These are phyloP conservation scores for Erythrophleum ivorense DNA, from an alignment of 331 rosid genomes.

Conservation along the genomic window DNA sequence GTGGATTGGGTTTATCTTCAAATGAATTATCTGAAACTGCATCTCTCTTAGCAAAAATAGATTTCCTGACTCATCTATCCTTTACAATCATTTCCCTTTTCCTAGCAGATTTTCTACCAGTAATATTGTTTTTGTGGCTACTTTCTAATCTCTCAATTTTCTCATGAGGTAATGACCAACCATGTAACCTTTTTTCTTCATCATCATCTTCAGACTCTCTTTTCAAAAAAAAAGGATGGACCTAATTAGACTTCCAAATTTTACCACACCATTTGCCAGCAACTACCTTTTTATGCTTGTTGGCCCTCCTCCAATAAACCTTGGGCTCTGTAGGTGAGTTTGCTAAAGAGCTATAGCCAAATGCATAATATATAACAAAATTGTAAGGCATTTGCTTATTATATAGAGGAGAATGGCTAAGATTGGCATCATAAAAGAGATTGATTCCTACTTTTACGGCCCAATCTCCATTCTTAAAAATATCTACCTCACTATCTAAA, in stretches of 20 bases:
- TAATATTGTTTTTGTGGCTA: slow-evolving; percentile 48
- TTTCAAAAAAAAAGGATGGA: slow-evolving; percentile 78
- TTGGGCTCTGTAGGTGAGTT: slow-evolving; percentile 58
- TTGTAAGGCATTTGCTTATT: slow-evolving; percentile 40
- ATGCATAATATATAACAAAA: slow-evolving; percentile 83
- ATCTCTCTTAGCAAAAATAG: slow-evolving; percentile 38
- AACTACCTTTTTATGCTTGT: slow-evolving; percentile 75
- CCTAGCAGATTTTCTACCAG: slow-evolving; percentile 56
- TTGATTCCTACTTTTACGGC: slow-evolving; percentile 92
- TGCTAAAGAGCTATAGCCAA: slow-evolving; percentile 72
- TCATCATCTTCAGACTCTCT: slow-evolving; percentile 63
- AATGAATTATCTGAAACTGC: slow-evolving; percentile 51
- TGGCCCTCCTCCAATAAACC: slow-evolving; percentile 68
- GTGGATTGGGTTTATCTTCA: slow-evolving; percentile 50
- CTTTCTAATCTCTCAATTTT: slow-evolving; percentile 58
- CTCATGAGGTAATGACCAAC: slow-evolving; percentile 60
- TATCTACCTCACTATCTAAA: slow-evolving; percentile 84
- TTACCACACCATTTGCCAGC: slow-evolving; percentile 98
- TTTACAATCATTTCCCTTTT: slow-evolving; percentile 60
- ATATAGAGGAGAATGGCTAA: slow-evolving; percentile 87
- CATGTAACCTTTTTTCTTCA: slow-evolving; percentile 50
- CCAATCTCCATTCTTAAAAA: slow-evolving; percentile 92
- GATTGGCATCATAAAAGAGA: slow-evolving; percentile 91
- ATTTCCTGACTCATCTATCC: slow-evolving; percentile 45
- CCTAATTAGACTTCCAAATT: slow-evolving; percentile 96